phyloP scores from a whole-genome alignment of 331 rosid species.

The Pyracantha coccinea region DNA sequence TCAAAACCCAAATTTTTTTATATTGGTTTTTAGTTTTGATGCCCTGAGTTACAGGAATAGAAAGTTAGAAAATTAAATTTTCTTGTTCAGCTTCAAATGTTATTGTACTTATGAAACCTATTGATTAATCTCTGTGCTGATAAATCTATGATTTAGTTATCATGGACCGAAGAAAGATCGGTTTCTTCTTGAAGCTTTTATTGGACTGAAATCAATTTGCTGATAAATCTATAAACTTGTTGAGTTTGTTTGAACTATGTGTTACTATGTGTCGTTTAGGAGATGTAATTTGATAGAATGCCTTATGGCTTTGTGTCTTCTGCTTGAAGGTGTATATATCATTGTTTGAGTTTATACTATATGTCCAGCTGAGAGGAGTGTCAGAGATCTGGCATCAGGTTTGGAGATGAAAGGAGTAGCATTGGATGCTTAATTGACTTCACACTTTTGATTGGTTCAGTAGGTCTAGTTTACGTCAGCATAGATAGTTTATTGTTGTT shows the following conservation, averaged over 20 bases:
- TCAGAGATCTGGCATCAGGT: not conserved
- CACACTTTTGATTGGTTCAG: not conserved
- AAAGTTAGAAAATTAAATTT: not conserved
- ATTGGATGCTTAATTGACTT: not conserved
- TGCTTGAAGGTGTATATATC: not conserved
- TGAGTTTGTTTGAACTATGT: not conserved
- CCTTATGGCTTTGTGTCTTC: not conserved
- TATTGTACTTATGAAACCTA: not conserved
- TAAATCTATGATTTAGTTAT: not conserved
- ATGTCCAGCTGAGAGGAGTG: not conserved
- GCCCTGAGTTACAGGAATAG: not conserved
- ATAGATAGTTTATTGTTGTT: too few species aligned
- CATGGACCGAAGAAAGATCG: not conserved
- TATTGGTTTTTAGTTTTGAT: not conserved
- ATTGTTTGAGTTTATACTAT: not conserved
- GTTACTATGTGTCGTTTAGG: not conserved
- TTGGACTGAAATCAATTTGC: not conserved
- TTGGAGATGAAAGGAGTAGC: not conserved
- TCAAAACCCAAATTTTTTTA: not conserved
- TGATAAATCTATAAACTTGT: not conserved
- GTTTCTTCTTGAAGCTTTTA: not conserved
- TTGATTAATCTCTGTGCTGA: not conserved
- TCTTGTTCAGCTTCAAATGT: not conserved
- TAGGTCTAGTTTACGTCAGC: not conserved
- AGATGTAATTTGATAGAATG: not conserved